Evolutionary conservation across 2,329 filamentous ascomycete species (phyloP), one percentile per base, ranked within the genome.

Genomic region (Fusarium drepaniforme): DNA sequence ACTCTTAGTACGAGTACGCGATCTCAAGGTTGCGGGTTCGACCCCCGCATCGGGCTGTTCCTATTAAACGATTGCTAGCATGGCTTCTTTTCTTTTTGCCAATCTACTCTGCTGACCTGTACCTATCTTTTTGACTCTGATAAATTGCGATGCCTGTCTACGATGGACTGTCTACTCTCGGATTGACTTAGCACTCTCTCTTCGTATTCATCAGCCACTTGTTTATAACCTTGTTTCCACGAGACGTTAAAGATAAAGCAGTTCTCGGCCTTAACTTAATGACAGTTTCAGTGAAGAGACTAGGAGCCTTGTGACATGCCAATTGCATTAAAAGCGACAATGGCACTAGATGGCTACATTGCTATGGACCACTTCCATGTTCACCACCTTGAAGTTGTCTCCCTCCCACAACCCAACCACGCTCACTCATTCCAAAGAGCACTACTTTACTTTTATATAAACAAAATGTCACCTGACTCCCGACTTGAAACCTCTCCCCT

Each of bases 11-110:
- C n/a, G 42, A 46, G 42, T 46, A 46, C 42, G 21, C 42, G 8
- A 87, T 87, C 86, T 88, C 85, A 87, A 88, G 86, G 86, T 84
- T 88, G 86, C 84, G 85, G 85, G 88, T 89, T 88, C 86, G 86
- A 87, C 82, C 83, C 82, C 82, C 82, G 81, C 82, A 81, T 83
- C 80, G 82, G 82, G 80, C 82, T 83, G 42, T 7, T 13, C 15
- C 3, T 21, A 4, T 15, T 12, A 40, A 9, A 46, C 42, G 42
- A 46, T 46, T 25, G 21, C 40, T 21, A 44, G 40, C 40, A 44
- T 44, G 40, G n/a, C 40, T 44, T 23, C 40, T 23, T 21, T 9
- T 30, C 3, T 44, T 35, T 21, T 44, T 44, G 40, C n/a, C 40
- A 21, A 12, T 42, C 40, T 23, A 12, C 2, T 44, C 40, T 2